A percentile compares a stretch with the other conserved stretches of the same genome.
phyloP scores from a whole-genome alignment of 768 basidiomycete genomes.

The Psilocybe cyanescens region DNA sequence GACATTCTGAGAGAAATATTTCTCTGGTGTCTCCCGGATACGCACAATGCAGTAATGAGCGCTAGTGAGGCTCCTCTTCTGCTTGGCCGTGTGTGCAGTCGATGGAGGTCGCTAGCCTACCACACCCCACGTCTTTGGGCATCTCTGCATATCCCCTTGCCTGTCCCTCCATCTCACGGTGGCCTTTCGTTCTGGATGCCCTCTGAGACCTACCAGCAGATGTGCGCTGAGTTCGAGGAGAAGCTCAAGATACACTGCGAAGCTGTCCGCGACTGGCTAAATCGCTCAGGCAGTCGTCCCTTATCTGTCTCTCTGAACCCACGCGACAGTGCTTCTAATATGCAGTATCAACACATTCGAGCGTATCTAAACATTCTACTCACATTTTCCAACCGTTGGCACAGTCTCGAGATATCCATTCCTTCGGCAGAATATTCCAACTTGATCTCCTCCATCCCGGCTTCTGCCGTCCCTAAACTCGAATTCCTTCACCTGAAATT shows the following conservation, averaged over 20 bases:
- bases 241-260: constrained; percentile 7
- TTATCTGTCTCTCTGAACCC: constrained; percentile 18
- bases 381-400: constrained; percentile 14
- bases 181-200: background rate
- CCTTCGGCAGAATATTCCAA: constrained; percentile 4
- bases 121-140: constrained; percentile 20
- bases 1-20: constrained; percentile 23
- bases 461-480: constrained; percentile 9
- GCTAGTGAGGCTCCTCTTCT: constrained; percentile 15
- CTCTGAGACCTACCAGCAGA: constrained; percentile 2
- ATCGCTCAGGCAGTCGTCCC: constrained; percentile 13
- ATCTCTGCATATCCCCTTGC: constrained; percentile 18
- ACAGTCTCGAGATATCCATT: constrained; percentile 13
- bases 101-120: constrained; percentile 18
- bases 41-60: constrained; percentile 19
- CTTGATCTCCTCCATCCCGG: background rate
- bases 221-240: constrained; percentile 7
- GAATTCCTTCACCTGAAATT: constrained; percentile 17
- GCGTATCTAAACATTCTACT: constrained; percentile 17
- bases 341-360: constrained; percentile 1
- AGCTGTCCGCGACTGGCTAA: constrained; percentile 16
- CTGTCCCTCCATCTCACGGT: constrained; percentile 7
- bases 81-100: constrained; percentile 19
- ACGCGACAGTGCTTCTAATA: background rate
- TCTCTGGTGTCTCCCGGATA: constrained; percentile 15